phyloP scores from a whole-genome alignment of 2,329 filamentous ascomycete species.

The Aspergillus pseudoviridinutans region DNA sequence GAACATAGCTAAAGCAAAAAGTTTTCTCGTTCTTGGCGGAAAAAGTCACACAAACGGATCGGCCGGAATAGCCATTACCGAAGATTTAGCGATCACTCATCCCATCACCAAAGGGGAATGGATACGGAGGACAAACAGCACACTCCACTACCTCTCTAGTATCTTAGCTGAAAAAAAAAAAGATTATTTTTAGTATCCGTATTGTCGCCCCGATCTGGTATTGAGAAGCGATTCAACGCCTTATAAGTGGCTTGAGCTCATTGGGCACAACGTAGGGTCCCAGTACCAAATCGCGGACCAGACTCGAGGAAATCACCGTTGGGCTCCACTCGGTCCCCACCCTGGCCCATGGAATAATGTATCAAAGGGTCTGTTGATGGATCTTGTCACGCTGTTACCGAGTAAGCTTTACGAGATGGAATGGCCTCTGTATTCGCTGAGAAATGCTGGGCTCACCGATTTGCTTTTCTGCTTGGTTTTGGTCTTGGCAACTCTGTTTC shows the following conservation, averaged over 20 bases:
- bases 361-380: background rate
- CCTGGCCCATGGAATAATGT: background rate
- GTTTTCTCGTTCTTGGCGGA: background rate
- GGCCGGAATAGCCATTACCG: background rate
- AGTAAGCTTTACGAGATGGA: background rate
- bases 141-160: no score
- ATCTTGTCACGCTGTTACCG: no score
- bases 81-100: background rate
- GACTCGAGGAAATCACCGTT: background rate
- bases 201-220: background rate
- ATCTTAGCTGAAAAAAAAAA: no score
- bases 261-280: background rate
- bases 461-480: background rate
- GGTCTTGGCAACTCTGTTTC: background rate
- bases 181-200: background rate
- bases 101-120: background rate
- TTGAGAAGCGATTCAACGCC: background rate
- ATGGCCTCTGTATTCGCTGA: background rate
- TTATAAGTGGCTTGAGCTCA: background rate
- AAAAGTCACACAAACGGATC: background rate
- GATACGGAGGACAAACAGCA: no score
- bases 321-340: background rate
- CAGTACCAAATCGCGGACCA: background rate
- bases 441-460: background rate
- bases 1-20: background rate